Conservation (phyloP, 345 rosid genomes). For the Gossypium thurberi region DNA sequence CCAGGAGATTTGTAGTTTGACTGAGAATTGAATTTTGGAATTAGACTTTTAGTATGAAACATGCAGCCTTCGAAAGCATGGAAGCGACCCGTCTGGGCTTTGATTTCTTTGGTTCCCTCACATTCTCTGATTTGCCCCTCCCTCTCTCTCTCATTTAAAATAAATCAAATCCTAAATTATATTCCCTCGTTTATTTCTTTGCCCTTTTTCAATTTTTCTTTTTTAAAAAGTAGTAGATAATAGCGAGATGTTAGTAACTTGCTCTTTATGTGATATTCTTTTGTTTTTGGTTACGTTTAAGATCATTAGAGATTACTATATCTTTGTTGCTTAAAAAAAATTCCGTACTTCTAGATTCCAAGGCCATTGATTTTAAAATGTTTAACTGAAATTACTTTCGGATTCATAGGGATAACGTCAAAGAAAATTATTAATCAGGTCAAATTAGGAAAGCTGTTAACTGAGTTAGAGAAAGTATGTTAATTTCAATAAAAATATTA, state of each 20-base stretch:
- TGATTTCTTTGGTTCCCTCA: not conserved
- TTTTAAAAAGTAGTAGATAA: no score
- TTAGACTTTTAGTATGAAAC: not conserved
- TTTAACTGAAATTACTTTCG: not conserved
- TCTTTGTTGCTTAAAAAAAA: not conserved
- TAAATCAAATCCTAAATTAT: not conserved
- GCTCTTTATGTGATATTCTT: not conserved
- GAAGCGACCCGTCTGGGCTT: not conserved
- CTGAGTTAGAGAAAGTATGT: no score
- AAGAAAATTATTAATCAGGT: no score
- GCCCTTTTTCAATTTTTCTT: no score
- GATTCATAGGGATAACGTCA: no score
- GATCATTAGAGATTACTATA: not conserved
- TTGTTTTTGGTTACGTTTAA: not conserved
- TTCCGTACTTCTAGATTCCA: not conserved
- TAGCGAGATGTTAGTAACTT: no score
- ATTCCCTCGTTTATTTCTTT: not conserved
- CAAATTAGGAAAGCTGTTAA: no score
- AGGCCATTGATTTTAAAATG: not conserved
- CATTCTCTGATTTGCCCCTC: not conserved
- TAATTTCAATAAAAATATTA: no score
- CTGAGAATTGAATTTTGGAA: slow-evolving; percentile 5
- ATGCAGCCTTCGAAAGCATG: not conserved
- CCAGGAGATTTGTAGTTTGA: slow-evolving; percentile 13
- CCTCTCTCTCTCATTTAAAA: not conserved